Evolutionary conservation across 2,329 filamentous ascomycete genomes (phyloP), one percentile per base, ranked within the genome.

Genomic region (Trichoderma sp.): DNA sequence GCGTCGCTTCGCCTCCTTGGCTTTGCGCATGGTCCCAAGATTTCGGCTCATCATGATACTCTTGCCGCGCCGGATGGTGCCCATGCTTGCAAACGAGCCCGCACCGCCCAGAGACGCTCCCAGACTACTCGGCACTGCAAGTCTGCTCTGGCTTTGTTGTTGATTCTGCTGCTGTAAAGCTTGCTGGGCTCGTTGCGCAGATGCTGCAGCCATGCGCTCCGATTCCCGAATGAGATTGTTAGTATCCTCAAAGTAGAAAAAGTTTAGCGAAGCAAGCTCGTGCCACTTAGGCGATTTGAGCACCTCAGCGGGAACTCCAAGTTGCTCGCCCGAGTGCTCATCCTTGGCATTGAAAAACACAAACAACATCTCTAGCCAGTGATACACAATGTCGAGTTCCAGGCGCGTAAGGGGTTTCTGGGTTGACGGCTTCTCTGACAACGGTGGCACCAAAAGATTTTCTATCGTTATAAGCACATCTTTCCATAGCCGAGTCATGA

Each of bases 401-500:
- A 94, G 91, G 75, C 94, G 90, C 0, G 87, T 91, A 26, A 99
- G 86, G 4, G 93, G 91, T 72, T 89, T 90, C 78, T 99, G 95
- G 70, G 88, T 87, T 1, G 94, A 97, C 5, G 91, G 92, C 77
- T 99, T 99, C 78, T 99, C 96, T 7, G 94, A 97, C 11, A 99
- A 83, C 8, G 96, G 96, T 21, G 96, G 96, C 3, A 99, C 95
- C 49, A 99, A 86, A 21, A 99, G 85, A 46, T 88, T 87, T 80
- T 99, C 96, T 72, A 98, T 91, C 0, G 95, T 96, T 74, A 94
- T 90, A 18, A 99, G 85, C 0, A 97, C 94, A 79, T 99, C 96
- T 81, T 99, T 99, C 96, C 96, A 99, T 6, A 99, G 82, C 55
- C 96, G 89, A 26, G 94, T 96, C 96, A 99, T 99, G 74, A 99